Evolutionary conservation across 1,139 yeast species (phyloP).

Genomic region (Sugiyamaella castrensis): DNA sequence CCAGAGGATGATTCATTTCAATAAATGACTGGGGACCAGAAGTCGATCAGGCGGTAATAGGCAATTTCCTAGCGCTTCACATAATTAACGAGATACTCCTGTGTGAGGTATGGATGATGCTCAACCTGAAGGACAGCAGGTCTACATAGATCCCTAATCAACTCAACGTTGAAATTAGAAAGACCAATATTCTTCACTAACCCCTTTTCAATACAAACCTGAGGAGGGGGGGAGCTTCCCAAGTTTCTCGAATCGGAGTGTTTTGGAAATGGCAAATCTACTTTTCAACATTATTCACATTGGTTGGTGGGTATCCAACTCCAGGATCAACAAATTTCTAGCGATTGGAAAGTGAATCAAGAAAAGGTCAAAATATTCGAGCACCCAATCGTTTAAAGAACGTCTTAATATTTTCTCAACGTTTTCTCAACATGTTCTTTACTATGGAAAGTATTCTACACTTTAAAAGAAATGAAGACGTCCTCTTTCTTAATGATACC

Average conservation of each 20-base stretch:
- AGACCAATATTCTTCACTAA: constrained; percentile 73
- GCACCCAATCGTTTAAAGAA: constrained; percentile 52
- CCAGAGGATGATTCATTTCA: constrained; percentile 49
- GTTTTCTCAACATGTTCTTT: constrained; percentile 46
- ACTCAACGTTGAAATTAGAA: constrained; percentile 75
- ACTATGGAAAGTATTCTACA: constrained; percentile 44
- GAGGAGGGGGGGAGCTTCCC: constrained; percentile 70
- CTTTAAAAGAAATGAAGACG: constrained; percentile 43
- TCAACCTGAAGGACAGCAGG: constrained; percentile 86
- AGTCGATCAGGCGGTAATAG: constrained; percentile 78
- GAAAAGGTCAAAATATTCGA: constrained; percentile 59
- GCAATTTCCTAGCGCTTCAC: constrained; percentile 58
- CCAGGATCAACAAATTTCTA: constrained; percentile 46
- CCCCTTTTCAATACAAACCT: constrained; percentile 58
- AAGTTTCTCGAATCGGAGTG: constrained; percentile 68
- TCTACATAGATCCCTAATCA: constrained; percentile 69
- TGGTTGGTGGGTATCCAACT: constrained; percentile 67
- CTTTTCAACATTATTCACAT: constrained; percentile 59
- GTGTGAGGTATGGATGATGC: constrained; percentile 88
- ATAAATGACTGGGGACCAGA: constrained; percentile 63
- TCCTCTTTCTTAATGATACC: constrained; percentile 41
- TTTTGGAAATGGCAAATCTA: constrained; percentile 48
- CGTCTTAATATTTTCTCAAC: constrained; percentile 46
- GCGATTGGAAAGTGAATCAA: constrained; percentile 65
- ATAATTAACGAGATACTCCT: constrained; percentile 60